Base-by-base conservation (phyloP, 1,284 basidiomycete genomes). In the Polyporus tsugae region DNA sequence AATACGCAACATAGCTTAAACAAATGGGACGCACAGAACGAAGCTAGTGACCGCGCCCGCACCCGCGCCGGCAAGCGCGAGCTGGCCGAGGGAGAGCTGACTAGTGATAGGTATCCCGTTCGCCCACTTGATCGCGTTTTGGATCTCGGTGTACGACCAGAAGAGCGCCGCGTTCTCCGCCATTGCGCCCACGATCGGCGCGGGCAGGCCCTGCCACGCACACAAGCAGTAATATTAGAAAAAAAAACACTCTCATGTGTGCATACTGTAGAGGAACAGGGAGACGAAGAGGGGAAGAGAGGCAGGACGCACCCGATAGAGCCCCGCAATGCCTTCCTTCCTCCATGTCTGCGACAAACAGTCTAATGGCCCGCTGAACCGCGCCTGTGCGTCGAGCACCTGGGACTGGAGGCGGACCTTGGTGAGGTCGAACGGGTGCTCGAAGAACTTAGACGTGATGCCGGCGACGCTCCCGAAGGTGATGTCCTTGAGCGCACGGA, bases 151-250 rank as follows among this genome's bases (percentile, higher is more conserved):
- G 79, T 97, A 97, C 6, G 93, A 87, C 64, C 98, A 83, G 81
- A 99, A 98, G 46, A 97, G 84, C 4, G 88, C 87, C 6, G 96
- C 95, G 75, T 96, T 97, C 81, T 98, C 95, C 39, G 89, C 89
- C 86, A 96, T 95, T n/a, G 95, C 93, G 9, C 95, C 96, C 1
- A 94, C 86, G 22, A 98, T 87, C 1, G 96, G 95, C 72, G 95
- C 94, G 6, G 95, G 94, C 1, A 97, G 83, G 64, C 95, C 95
- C 95, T 96, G 72, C 36, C 67, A 60, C 35, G 70, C 13, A 41
- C 10, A 41, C 39, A 11, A 41, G 29, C 29, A 29, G 29, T 9
- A 49, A 25, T 11, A 57, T 53, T 22, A 60, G 36, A 60, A 38
- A 17, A 60, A n/a, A 60, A 38, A 17, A 41, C 4, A 5, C 38